Conservation (phyloP, 75 land plant genomes). For the Cunninghamia lanceolata region DNA sequence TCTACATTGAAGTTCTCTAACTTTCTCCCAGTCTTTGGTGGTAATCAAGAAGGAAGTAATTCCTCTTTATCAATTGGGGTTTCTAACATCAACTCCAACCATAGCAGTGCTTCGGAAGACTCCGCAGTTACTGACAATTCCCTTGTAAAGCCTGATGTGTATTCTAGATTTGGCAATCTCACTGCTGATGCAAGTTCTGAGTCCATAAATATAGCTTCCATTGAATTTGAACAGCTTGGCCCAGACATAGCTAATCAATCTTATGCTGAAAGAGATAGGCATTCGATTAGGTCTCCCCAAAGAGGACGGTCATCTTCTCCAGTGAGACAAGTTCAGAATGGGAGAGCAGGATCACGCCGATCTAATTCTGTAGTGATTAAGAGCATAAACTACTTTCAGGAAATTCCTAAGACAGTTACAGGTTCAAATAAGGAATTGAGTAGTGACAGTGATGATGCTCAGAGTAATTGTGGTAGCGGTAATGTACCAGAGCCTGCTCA, state of each 20-base stretch:
- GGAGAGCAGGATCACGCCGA: not conserved
- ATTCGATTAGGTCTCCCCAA: not conserved
- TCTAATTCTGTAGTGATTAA: conserved; percentile 4
- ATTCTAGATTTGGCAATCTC: not conserved
- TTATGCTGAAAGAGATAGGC: not conserved
- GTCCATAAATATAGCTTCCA: conserved; percentile 1
- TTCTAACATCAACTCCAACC: not conserved
- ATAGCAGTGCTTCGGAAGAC: not conserved
- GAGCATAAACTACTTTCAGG: conserved; percentile 61
- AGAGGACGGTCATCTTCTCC: conserved; percentile 3
- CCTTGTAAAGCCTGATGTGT: not conserved
- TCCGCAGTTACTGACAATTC: not conserved
- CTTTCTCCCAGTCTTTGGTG: not conserved
- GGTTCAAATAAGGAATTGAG: conserved; percentile 25
- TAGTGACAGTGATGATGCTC: conserved; percentile 39
- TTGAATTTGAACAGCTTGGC: conserved; percentile 5
- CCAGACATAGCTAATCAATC: not conserved
- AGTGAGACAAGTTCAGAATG: not conserved
- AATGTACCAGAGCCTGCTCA: conserved; percentile 19
- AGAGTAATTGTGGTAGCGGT: conserved; percentile 12
- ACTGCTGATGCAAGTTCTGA: not conserved
- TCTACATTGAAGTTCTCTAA: not conserved
- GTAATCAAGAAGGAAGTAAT: not conserved
- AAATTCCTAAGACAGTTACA: conserved; percentile 29
- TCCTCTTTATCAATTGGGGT: not conserved